Base-by-base conservation (phyloP, 78 protist genomes). In the Dictyostelium firmibasis region DNA sequence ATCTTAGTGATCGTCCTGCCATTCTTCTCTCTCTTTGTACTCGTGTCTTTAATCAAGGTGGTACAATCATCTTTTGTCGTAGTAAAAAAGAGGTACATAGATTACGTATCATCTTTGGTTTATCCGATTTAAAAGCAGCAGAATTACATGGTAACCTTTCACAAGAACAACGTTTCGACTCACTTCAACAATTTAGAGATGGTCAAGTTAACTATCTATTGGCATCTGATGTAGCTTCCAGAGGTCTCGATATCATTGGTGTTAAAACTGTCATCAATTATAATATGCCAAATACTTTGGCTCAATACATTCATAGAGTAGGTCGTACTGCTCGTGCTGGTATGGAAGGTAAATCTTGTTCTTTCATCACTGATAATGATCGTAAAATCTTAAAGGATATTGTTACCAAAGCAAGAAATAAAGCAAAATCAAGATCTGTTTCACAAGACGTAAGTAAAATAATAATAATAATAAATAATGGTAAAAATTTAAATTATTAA, bases 181-280 rank as follows among this genome's bases (percentile, higher is more conserved):
- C 97, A 64, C 87, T 98, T 23, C 86, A 87, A 25, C 44, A 77
- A 57, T 98, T 98, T 85, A 43, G 93, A 47, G 93, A 84, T 44
- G 95, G 97, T 10, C 79, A 70, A 3, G 95, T 76, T 5, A 67
- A 95, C 27, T 91, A 94, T 14, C 88, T 99, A 36, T 44, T 99
- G 23, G 98, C 98, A 6, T 98, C 99, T 7, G 99, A 99, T 84
- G 97, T 99, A 1, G 99, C 99, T 7, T 92, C 98, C 2, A 86
- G 99, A 62, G 99, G 99, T 31, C 92, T 99, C 72, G 99, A 99
- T 85, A 95, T 99, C 72, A 8, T 31, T 7, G 97, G 98, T 60
- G 97, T 98, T 14, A 85, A 88, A 47, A 94, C 97, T 11, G 98
- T 98, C 38, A 96, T 98, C 87, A 98, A 98, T 86, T 96, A 85